These are phyloP conservation scores for Microsporum canis DNA, from an alignment of 2,329 filamentous ascomycete species.

Conservation along the genomic window DNA sequence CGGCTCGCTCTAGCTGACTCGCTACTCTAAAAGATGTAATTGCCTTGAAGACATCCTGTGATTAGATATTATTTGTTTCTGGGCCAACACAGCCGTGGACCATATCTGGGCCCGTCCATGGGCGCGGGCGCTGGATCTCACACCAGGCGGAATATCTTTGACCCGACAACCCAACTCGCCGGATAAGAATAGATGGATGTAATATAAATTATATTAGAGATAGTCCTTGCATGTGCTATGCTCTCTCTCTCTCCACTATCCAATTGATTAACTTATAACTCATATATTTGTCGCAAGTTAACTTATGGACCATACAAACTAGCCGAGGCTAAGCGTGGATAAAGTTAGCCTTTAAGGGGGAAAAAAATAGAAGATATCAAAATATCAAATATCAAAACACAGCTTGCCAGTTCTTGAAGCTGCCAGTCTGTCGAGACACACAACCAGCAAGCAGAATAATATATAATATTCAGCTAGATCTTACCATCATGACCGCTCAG, in stretches of 20 bases:
- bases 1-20: no score
- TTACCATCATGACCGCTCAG: not conserved
- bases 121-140: no score
- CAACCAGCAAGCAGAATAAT: not conserved
- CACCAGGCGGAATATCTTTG: no score
- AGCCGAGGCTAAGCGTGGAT: conserved; percentile 3
- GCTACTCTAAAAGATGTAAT: no score
- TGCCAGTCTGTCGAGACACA: not conserved
- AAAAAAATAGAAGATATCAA: not conserved
- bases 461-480: not conserved
- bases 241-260: not conserved
- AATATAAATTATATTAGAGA: not conserved
- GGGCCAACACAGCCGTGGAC: no score
- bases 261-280: not conserved
- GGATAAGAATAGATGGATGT: no score
- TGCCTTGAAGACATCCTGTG: no score
- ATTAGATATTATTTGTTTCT: no score
- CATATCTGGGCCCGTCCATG: no score
- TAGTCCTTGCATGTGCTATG: not conserved
- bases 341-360: not conserved
- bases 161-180: no score
- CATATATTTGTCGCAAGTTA: not conserved
- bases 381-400: not conserved
- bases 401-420: not conserved
- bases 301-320: not conserved